These are phyloP conservation scores for Trametes sanguinea DNA, from an alignment of 768 basidiomycete genomes.

Conservation along the genomic window DNA sequence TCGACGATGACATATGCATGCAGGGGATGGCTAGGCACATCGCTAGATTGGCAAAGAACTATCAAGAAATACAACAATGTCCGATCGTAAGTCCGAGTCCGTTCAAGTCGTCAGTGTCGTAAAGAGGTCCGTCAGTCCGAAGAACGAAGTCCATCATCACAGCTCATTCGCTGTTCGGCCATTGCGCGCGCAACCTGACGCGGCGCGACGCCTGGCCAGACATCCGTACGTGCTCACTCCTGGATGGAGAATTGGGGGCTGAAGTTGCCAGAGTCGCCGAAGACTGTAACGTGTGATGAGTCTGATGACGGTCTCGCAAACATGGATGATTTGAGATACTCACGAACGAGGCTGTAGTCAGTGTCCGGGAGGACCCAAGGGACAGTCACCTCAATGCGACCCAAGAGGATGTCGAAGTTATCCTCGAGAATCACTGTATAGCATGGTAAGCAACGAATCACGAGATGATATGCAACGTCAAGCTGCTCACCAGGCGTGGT, in stretches of 20 bases:
- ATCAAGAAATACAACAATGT: too few relatives aligned
- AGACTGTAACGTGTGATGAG: constrained; percentile 34
- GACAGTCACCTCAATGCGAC: constrained; percentile 39
- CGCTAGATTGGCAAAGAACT: too few relatives aligned
- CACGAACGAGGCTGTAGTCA: constrained; percentile 43
- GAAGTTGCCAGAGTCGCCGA: constrained; percentile 50
- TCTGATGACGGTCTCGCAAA: background rate
- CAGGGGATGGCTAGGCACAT: too few relatives aligned
- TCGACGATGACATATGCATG: constrained; percentile 1
- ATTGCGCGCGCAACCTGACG: background rate
- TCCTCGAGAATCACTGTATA: constrained; percentile 35
- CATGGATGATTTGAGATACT: constrained; percentile 30
- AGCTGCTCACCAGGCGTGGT: constrained; percentile 32
- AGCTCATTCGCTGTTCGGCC: background rate
- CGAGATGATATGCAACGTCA: background rate
- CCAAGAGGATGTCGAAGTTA: constrained; percentile 38
- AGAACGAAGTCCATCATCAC: background rate
- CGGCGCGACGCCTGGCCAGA: background rate
- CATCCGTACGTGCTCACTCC: background rate
- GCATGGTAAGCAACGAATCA: background rate
- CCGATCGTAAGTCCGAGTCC: too few relatives aligned
- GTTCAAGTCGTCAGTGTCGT: too few relatives aligned
- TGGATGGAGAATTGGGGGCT: constrained; percentile 42
- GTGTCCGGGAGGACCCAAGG: constrained; percentile 36
- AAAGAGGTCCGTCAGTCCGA: background rate